phyloP scores from a whole-genome alignment of 768 basidiomycete species.

The Boletus speciosus region DNA sequence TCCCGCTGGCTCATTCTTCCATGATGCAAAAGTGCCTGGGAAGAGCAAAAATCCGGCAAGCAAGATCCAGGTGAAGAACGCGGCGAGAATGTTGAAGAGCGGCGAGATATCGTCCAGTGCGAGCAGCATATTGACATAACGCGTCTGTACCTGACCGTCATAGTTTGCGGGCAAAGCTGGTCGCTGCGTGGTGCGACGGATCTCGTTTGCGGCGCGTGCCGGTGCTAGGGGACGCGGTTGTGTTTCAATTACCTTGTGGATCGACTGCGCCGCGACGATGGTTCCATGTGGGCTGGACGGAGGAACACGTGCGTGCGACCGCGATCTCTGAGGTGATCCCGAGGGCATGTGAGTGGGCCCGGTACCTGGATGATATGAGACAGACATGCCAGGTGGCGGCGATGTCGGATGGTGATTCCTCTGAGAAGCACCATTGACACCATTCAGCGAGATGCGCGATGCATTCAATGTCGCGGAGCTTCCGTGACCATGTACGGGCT shows the following conservation, averaged over 20 bases:
- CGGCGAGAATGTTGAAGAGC: slow-evolving; percentile 46
- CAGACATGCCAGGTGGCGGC: slow-evolving; percentile 8
- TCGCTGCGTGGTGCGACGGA: slow-evolving; percentile 19
- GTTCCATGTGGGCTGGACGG: slow-evolving; percentile 1
- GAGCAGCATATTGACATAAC: slow-evolving; percentile 60
- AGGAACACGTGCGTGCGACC: slow-evolving; percentile 9
- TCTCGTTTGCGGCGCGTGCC: slow-evolving; percentile 11
- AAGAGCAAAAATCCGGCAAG: slow-evolving; percentile 62
- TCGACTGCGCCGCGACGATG: background rate
- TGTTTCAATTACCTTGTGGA: slow-evolving; percentile 1
- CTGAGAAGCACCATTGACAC: slow-evolving; percentile 5
- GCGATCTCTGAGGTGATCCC: slow-evolving; percentile 18
- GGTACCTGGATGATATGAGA: slow-evolving; percentile 4
- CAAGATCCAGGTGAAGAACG: slow-evolving; percentile 62
- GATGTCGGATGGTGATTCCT: slow-evolving; percentile 8
- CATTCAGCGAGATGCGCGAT: slow-evolving; percentile 23
- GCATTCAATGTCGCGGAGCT: slow-evolving; percentile 18
- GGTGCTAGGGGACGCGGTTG: background rate
- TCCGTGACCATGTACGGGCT: slow-evolving; percentile 24
- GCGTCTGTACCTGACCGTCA: slow-evolving; percentile 35
- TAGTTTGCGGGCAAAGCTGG: slow-evolving; percentile 22
- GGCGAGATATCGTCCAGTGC: slow-evolving; percentile 54
- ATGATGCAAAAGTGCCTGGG: slow-evolving; percentile 57
- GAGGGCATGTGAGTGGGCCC: slow-evolving; percentile 5
- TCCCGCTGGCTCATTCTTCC: slow-evolving; percentile 24